Evolutionary conservation across 2,329 filamentous ascomycete genomes (phyloP), one percentile per base, ranked within the genome.

Genomic region (Neopestalotiopsis rosae): DNA sequence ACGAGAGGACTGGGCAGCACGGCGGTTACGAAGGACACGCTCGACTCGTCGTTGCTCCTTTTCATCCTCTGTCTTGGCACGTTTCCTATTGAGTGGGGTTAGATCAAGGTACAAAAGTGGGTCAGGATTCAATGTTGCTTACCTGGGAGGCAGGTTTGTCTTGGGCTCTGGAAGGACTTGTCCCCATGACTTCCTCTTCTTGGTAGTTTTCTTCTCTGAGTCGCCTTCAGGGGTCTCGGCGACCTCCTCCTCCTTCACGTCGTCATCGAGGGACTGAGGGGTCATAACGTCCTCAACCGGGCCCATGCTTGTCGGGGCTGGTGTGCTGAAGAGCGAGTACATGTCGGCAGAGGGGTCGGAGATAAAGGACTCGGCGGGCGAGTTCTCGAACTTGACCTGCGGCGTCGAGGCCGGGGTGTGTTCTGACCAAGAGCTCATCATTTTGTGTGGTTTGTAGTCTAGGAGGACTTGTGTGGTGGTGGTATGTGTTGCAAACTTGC

Each of bases 171-270:
- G 96, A 56, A 98, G 90, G 80, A 97, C 94, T 82, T 99, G 96
- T 64, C 96, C 96, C 96, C 96, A 99, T 63, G 96, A 98, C 85
- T 98, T 99, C 77, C 96, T 88, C 89, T 98, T 98, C 89, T 98
- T 98, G 45, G 87, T 84, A 1, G 88, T 87, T 84, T 94, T 96
- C 87, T 93, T 94, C 61, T 91, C 88, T 0, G 0, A 66, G 12
- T 75, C 74, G 6, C 73, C 72, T 3, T 72, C 61, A 4, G 73
- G 67, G 5, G 71, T 69, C 2, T 73, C 67, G 1, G 72, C 32
- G 1, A 74, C 70, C 5, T 71, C 66, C 40, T 73, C 65, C 42
- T 69, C 68, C 38, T 70, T 17, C 42, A 68, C 66, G 4, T 74
- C 74, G 5, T 78, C 72, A 63, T 71, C 73, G 17, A 75, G 77